Evolutionary conservation across 2,329 filamentous ascomycete species (phyloP).

Genomic region (Aspergillus tubingensis): DNA sequence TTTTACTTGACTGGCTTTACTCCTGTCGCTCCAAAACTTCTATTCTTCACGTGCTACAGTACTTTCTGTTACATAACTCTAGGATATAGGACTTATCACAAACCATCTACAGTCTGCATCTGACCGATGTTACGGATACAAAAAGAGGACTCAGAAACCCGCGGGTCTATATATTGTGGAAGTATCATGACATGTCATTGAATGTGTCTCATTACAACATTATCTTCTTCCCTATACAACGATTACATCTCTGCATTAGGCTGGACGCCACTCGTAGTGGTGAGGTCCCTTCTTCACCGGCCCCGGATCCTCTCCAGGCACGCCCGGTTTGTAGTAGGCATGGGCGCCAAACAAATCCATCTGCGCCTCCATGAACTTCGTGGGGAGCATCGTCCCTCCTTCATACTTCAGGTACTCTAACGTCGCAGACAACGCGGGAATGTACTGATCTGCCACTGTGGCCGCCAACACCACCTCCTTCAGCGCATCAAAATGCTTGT

Average conservation of each 20-base stretch:
- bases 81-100: no score
- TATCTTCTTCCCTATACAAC: no score
- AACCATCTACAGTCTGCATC: no score
- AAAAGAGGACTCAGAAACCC: no score
- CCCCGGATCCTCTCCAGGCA: constrained; percentile 55
- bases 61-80: no score
- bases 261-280: constrained; percentile 64
- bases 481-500: constrained; percentile 52
- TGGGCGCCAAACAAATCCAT: constrained; percentile 71
- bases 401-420: constrained; percentile 69
- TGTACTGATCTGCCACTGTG: constrained; percentile 59
- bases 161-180: no score
- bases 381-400: constrained; percentile 62
- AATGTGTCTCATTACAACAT: neutral
- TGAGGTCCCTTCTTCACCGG: constrained; percentile 58
- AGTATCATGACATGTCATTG: neutral
- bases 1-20: no score
- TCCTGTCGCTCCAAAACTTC: no score
- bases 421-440: constrained; percentile 62
- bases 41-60: no score
- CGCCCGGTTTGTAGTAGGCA: constrained; percentile 58
- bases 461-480: constrained; percentile 60
- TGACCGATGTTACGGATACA: no score
- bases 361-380: constrained; percentile 70
- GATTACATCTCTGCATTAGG: constrained; percentile 21